Evolutionary conservation across 78 protist genomes (phyloP), one percentile per base, ranked within the genome.

Genomic region (Creolimax fragrantissima): DNA sequence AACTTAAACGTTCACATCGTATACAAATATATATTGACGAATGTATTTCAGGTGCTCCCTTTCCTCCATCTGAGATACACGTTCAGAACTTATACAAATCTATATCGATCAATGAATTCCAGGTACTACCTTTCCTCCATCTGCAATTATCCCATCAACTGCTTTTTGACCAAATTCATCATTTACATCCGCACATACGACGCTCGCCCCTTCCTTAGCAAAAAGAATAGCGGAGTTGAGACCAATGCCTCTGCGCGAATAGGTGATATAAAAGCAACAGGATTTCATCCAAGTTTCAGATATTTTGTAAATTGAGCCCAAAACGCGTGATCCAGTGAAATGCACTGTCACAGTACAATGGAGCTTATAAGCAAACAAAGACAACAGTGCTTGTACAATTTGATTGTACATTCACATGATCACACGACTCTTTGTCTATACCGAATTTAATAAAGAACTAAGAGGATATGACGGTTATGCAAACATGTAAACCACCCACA

Each of bases 141-240:
- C 81, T 4, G 81, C 93, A 44, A 89, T 45, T 3, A 95, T 3
- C 85, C 92, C 92, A 17, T 89, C 96, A 5, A 93, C 89, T 17
- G 92, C 89, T 43, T 84, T 58, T 35, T 92, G 45, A 0, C 95
- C 94, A 4, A n/a, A 81, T 11, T 4, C 2, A 17, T 84, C 91
- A 37, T 36, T 90, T 35, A 88, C 74, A 11, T 93, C 92, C 3
- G 92, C 90, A 44, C 81, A n/a, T 3, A 84, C 88, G 5, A 90
- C 90, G 6, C 4, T 24, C 3, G 90, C 95, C 35, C 97, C 97
- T 44, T 95, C 97, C 35, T 89, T 58, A 3, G 95, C 97, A 88
- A 95, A 94, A 39, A 94, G 90, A 37, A 92, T 41, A 42, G 93
- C 81, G 7, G 97, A 45, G 89, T 95, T 93, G 36, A 45, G 84